Percentiles rank a stretch among this genome's conserved stretches.
Evolutionary conservation across 2,329 filamentous ascomycete genomes (phyloP).

Genomic region (Apiospora aurea): DNA sequence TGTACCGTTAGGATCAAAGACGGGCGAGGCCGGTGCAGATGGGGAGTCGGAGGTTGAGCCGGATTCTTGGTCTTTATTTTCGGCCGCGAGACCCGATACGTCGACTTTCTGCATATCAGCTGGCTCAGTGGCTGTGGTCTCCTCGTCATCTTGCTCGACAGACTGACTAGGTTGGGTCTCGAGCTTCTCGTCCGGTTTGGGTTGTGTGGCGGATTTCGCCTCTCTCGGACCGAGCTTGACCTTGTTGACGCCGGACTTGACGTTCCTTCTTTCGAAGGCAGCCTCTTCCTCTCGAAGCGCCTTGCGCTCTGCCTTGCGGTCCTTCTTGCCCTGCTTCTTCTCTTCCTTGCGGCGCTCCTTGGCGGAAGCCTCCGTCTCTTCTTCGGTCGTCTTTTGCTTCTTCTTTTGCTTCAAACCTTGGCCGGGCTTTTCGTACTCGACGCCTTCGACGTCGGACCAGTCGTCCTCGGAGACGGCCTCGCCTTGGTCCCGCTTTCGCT

Average conservation of each 20-base stretch:
- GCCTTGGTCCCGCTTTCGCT: constrained; percentile 70
- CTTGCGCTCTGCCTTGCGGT: constrained; percentile 49
- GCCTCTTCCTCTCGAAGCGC: constrained; percentile 47
- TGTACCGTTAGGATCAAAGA: constrained; percentile 62
- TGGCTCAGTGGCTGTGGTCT: constrained; percentile 39
- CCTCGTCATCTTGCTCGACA: constrained; percentile 26
- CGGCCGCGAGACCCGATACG: constrained; percentile 55
- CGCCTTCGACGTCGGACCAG: constrained; percentile 54
- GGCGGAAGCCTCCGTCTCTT: constrained; percentile 58
- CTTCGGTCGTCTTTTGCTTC: constrained; percentile 45
- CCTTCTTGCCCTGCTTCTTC: constrained; percentile 58
- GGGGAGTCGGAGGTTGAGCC: constrained; percentile 44
- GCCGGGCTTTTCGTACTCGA: constrained; percentile 66
- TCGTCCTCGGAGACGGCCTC: constrained; percentile 55
- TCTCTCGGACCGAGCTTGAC: constrained; percentile 42
- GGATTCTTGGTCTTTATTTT: constrained; percentile 43
- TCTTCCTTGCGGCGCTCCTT: constrained; percentile 56
- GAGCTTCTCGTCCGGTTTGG: constrained; percentile 28
- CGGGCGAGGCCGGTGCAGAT: constrained; percentile 64
- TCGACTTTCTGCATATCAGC: constrained; percentile 54
- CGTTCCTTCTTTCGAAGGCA: constrained; percentile 48
- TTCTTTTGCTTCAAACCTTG: constrained; percentile 69
- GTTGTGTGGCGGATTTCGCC: constrained; percentile 35
- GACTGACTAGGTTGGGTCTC: constrained; percentile 23
- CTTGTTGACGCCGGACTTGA: constrained; percentile 45